These are phyloP conservation scores for Magnusiomyces paraingens DNA, from an alignment of 1,139 yeast species.

Conservation along the genomic window DNA sequence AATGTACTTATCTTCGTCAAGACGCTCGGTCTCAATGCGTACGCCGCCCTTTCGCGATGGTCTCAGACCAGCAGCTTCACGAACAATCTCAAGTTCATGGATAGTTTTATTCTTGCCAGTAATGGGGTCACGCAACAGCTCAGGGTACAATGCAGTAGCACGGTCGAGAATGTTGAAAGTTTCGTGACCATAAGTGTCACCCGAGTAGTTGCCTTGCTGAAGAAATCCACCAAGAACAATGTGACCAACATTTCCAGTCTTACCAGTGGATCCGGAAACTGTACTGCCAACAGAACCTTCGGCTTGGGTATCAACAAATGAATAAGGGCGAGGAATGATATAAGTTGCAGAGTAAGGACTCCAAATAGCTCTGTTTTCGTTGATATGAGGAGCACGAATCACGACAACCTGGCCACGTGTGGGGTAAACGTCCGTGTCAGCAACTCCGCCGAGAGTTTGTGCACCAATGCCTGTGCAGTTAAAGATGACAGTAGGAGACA, in stretches of 20 bases:
- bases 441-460: constrained; percentile 45
- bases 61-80: constrained; percentile 58
- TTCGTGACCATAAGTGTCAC: constrained; percentile 45
- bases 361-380: constrained; percentile 18
- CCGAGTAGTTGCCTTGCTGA: constrained; percentile 50
- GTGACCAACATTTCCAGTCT: constrained; percentile 36
- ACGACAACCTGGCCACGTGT: constrained; percentile 62
- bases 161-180: constrained; percentile 50
- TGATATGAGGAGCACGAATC: constrained; percentile 38
- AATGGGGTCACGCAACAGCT: constrained; percentile 18
- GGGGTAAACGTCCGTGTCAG: constrained; percentile 47
- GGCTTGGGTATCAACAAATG: constrained; percentile 24
- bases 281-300: not conserved
- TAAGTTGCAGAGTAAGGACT: constrained; percentile 38
- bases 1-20: constrained; percentile 36
- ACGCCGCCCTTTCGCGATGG: constrained; percentile 62
- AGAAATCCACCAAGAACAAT: constrained; percentile 58
- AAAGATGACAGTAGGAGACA: constrained; percentile 39
- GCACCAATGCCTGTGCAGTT: constrained; percentile 65
- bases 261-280: not conserved
- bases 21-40: constrained; percentile 40
- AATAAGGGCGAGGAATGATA: constrained; percentile 56
- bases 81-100: constrained; percentile 36
- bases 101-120: constrained; percentile 32
- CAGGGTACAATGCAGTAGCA: constrained; percentile 46